Base-by-base conservation (phyloP, 2,329 filamentous ascomycete genomes). In the Apiospora malaysiana region DNA sequence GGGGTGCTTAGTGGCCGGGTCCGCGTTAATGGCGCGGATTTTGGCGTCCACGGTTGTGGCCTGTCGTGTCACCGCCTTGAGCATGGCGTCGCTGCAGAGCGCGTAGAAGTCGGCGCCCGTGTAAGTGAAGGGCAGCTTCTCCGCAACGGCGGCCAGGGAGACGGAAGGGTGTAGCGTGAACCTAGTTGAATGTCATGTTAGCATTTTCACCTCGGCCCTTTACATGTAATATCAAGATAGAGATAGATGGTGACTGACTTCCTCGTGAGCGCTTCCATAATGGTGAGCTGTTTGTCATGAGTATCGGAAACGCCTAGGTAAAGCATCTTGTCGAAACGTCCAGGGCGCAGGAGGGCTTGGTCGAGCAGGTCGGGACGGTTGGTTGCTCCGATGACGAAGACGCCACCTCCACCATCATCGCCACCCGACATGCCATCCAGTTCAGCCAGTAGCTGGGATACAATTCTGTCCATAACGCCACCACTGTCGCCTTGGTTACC, bases 51-150 rank as follows among this genome's bases (percentile, higher is more conserved):
- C 95, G 1, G 89, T 86, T 1, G 90, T 88, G 2, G 96, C 94
- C 79, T 97, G 94, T 6, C 96, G 91, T 2, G 96, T 99, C 71
- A 99, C 95, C 25, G 96, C 96, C 81, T 99, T 98, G 75, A 99
- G 92, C 96, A 99, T 99, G 68, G 96, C 94, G 81, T 99, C 96
- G 59, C 94, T 97, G 84, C 95, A 98, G 25, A 99, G 88, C 0
- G 96, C 96, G 82, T 99, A 99, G 79, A 99, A 92, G 83, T 99
- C 96, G 73, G 96, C 96, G 78, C 96, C 96, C 0, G 96, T 99
- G 83, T 98, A 99, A 2, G 95, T 98, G 80, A 98, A 96, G 0
- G 96, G 96, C 4, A 99, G 88, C 14, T 87, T 87, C 68, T 92
- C 87, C 4, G 95, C 92, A 66, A 99, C 90, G 9, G 89, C 84